Evolutionary conservation across 73 alveolate species (phyloP).

Genomic region (Symbiodinium pilosum): DNA sequence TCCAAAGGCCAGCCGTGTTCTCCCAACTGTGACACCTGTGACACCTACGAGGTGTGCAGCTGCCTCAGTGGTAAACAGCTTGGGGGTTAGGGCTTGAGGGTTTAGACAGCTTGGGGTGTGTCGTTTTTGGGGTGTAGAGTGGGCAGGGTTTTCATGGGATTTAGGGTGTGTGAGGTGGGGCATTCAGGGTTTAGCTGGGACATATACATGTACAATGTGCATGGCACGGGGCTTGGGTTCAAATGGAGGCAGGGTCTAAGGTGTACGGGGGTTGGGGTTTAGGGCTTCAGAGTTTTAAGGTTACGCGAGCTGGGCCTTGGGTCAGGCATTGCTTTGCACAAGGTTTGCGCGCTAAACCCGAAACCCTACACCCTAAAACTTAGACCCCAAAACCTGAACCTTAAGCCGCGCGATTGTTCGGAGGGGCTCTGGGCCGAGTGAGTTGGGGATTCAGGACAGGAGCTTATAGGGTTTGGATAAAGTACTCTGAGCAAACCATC

Average conservation of each 20-base stretch:
- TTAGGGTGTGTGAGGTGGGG: not conserved
- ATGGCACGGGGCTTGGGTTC: too few relatives aligned
- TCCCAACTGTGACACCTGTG: constrained; percentile 60
- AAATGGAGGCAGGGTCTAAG: too few relatives aligned
- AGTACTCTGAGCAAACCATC: too few relatives aligned
- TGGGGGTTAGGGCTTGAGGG: not conserved
- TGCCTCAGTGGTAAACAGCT: not conserved
- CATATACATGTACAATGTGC: too few relatives aligned
- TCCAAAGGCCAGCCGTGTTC: constrained; percentile 52
- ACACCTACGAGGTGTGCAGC: constrained; percentile 63
- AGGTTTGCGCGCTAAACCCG: not conserved
- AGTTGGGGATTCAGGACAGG: too few relatives aligned
- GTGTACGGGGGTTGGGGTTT: not conserved
- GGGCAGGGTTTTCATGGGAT: not conserved
- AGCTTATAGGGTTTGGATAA: too few relatives aligned
- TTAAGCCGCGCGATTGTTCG: too few relatives aligned
- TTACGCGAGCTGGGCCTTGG: too few relatives aligned
- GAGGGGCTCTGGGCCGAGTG: too few relatives aligned
- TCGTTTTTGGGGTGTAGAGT: not conserved
- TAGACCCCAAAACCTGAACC: too few relatives aligned
- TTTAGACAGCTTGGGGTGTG: not conserved
- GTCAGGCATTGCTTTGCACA: not conserved
- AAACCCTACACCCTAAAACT: not conserved
- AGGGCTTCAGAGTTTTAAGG: not conserved
- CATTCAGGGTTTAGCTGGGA: not conserved